Conservation (phyloP, 2,329 filamentous ascomycete species). For the Harringtonia aguacate region DNA sequence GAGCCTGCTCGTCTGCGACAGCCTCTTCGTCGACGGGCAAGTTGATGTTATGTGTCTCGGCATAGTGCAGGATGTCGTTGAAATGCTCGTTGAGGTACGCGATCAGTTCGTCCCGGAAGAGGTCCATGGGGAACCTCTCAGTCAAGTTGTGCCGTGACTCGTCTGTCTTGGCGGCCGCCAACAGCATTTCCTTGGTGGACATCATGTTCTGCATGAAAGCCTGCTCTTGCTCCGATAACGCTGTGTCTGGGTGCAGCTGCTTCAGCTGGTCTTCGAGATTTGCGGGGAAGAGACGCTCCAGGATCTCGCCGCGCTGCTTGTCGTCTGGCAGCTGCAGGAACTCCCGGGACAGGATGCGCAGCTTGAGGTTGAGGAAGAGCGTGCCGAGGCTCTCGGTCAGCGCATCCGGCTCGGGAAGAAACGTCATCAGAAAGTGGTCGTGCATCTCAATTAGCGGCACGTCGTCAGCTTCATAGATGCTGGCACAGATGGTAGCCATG, state of each 20-base stretch:
- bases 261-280: constrained; percentile 40
- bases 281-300: constrained; percentile 45
- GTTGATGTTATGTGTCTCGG: constrained; percentile 25
- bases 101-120: constrained; percentile 22
- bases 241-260: constrained; percentile 22
- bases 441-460: constrained; percentile 30
- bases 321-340: constrained; percentile 6
- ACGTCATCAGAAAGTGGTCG: constrained; percentile 33
- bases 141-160: constrained; percentile 21
- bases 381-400: constrained; percentile 30
- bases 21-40: constrained; percentile 22
- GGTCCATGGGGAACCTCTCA: constrained; percentile 27
- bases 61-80: constrained; percentile 22
- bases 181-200: constrained; percentile 30
- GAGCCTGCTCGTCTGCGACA: constrained; percentile 9
- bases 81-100: constrained; percentile 20
- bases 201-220: constrained; percentile 10
- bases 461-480: constrained; percentile 26
- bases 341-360: constrained; percentile 14
- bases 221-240: constrained; percentile 10
- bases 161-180: constrained; percentile 43
- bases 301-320: constrained; percentile 15
- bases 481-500: constrained; percentile 33
- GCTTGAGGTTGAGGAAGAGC: constrained; percentile 36
- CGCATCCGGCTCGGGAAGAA: constrained; percentile 26